Base-by-base conservation (phyloP, 2,329 filamentous ascomycete genomes). In the Diaporthe citri region DNA sequence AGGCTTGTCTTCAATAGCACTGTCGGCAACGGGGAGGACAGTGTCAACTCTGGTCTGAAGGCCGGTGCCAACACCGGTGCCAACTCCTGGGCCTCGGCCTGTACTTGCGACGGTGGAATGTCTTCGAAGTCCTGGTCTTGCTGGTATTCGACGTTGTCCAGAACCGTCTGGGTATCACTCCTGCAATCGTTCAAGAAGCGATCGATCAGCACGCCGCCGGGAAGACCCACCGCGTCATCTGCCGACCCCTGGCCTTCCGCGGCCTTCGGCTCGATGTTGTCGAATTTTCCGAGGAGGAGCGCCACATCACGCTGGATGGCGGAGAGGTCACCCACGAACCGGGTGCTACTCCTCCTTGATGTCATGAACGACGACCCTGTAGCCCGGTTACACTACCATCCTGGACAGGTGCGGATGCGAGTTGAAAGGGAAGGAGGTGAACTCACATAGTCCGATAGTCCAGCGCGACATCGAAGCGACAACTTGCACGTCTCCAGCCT, bases 301-400 rank as follows among this genome's bases (percentile, higher is more conserved):
- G 43, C 8, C 13, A 60, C 52, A 13, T 52, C 62, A 5, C 52
- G 55, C 10, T 46, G 72, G 43, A 57, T 70, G 25, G 72, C 41
- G 8, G n/a, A 25, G 15, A 43, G 6, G 6, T 57, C 52, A 1
- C 67, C 25, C 5, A 46, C 52, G 17, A 71, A 57, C 4, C 5
- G 67, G 25, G 51, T 71, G 12, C 41, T 70, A 22, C n/a, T 70
- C 72, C 20, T 36, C n/a, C 13, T 74, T 74, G 34, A 74, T 74
- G 20, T 62, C 72, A 22, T 48, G 46, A 1, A 55, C 41, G 20
- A 57, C 41, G 34, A 70, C 34, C 56, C 72, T 70, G 13, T 12
- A 41, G 3, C 22, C 15, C 4, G 5, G 31, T 31, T 1, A 36
- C 59, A 43, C 3, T 20, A 13, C 43, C 36, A n/a, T 3, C 52